Conservation (phyloP, 2,329 filamentous ascomycete genomes). For the Keithomyces neogunnii region DNA sequence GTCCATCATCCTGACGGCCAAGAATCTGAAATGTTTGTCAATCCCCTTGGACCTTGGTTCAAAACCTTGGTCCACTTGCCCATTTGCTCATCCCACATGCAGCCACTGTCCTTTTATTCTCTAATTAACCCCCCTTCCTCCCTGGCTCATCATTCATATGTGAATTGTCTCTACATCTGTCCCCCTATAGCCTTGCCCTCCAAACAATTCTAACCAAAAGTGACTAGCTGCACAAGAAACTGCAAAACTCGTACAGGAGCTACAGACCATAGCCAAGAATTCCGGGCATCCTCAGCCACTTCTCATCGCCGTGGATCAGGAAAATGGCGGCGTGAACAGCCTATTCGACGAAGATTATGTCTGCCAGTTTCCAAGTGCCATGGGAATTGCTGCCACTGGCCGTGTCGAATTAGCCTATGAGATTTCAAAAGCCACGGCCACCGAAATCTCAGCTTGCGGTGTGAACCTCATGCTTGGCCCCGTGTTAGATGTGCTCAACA, state of each 20-base stretch:
- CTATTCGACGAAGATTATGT: constrained; percentile 94
- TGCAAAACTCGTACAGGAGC: constrained; percentile 76
- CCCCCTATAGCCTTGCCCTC: neutral
- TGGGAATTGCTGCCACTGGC: constrained; percentile 91
- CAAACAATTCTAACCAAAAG: constrained; percentile 17
- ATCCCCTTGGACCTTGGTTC: neutral
- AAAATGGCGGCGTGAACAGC: constrained; percentile 97
- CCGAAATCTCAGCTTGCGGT: constrained; percentile 85
- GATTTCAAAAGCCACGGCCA: constrained; percentile 85
- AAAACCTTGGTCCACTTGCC: neutral
- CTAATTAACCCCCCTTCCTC: no score
- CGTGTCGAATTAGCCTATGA: constrained; percentile 79
- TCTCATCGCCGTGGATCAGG: constrained; percentile 87
- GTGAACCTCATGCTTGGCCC: constrained; percentile 95
- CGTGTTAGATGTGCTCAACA: constrained; percentile 87
- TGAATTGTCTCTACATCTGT: no score
- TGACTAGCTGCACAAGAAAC: constrained; percentile 78
- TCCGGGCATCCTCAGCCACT: constrained; percentile 85
- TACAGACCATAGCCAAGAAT: constrained; percentile 86
- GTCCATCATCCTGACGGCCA: constrained; percentile 75
- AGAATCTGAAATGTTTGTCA: constrained; percentile 70
- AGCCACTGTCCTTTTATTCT: no score
- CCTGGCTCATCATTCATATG: no score
- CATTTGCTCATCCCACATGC: neutral
- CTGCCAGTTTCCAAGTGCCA: constrained; percentile 91